A percentile compares a stretch with the other conserved stretches of the same genome.
These are phyloP conservation scores for Blastobotrys parvus DNA, from an alignment of 805 yeast genomes.

Conservation along the genomic window DNA sequence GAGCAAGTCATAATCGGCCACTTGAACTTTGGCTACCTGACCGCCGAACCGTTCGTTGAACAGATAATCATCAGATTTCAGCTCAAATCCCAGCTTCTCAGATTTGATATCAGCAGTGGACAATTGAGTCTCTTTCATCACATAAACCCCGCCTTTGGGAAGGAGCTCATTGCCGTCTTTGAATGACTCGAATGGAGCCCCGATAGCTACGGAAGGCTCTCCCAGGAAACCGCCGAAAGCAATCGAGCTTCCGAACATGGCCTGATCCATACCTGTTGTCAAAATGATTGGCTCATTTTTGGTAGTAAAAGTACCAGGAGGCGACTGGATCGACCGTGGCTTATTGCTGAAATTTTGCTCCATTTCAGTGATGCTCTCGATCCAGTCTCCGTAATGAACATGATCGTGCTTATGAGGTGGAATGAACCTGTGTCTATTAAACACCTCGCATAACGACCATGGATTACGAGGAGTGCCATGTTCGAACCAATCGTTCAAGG, in stretches of 20 bases:
- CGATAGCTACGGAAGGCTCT: slow-evolving; percentile 39
- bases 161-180: too few relatives aligned
- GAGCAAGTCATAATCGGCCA: slow-evolving; percentile 30
- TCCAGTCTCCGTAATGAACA: too few relatives aligned
- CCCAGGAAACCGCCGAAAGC: slow-evolving; percentile 36
- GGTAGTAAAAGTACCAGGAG: background rate
- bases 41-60: slow-evolving; percentile 38
- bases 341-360: background rate
- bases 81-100: background rate
- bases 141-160: slow-evolving; percentile 17
- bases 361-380: background rate
- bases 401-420: too few relatives aligned
- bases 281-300: slow-evolving; percentile 8
- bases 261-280: slow-evolving; percentile 19
- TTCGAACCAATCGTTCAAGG: slow-evolving; percentile 36
- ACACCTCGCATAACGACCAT: slow-evolving; percentile 30
- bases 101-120: background rate
- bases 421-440: too few relatives aligned
- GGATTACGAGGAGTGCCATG: slow-evolving; percentile 21
- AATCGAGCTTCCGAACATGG: slow-evolving; percentile 41
- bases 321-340: background rate
- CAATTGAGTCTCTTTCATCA: slow-evolving; percentile 7
- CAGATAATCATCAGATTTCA: slow-evolving; percentile 6
- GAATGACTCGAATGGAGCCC: slow-evolving; percentile 39
- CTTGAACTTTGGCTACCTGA: slow-evolving; percentile 25